Conservation (phyloP, 129 eudicot species). For the Glebionis coronaria region DNA sequence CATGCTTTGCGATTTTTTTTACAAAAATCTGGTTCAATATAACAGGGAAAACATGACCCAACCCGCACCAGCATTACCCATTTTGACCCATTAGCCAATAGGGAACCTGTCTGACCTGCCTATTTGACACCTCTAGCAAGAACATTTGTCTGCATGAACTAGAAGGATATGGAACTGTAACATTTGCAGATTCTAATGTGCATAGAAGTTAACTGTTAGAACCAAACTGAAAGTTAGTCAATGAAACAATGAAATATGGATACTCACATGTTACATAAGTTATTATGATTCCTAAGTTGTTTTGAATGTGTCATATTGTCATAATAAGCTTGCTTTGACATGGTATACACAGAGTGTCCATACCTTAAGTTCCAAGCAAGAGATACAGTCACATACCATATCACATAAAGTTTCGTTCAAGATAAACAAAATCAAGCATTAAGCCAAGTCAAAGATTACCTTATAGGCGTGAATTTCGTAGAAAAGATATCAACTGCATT, state of each 20-base stretch:
- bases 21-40: neutral
- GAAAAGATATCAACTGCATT: neutral
- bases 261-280: neutral
- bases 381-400: constrained; percentile 1
- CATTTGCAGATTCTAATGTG: neutral
- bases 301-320: neutral
- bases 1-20: neutral
- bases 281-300: neutral
- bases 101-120: neutral
- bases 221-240: neutral
- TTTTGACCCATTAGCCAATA: neutral
- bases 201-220: neutral
- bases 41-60: neutral
- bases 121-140: neutral
- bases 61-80: neutral
- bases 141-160: constrained; percentile 5
- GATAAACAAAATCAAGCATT: neutral
- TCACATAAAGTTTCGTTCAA: neutral
- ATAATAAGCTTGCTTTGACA: neutral
- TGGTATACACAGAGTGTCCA: neutral
- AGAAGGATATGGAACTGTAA: neutral
- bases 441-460: neutral
- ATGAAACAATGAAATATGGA: too few relatives aligned
- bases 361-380: constrained; percentile 1
- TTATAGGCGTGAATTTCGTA: neutral